Conservation (phyloP, 257 asterid genomes). For the Nicotiana obtusifolia region DNA sequence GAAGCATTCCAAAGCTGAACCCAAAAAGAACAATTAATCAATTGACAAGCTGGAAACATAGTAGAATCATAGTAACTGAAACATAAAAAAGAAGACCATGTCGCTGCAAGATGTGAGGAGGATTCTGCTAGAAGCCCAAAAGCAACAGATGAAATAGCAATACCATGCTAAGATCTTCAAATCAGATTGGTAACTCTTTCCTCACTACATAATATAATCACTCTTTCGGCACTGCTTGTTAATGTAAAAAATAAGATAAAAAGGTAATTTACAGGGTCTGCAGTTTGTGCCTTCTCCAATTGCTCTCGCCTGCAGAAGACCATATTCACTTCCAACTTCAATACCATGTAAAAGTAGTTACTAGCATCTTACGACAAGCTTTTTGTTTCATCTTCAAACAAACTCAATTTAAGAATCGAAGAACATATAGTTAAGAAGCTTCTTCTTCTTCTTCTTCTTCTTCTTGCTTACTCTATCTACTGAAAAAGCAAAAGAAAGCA, state of each 20-base stretch:
- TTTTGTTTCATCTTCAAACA: background rate
- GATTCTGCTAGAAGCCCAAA: background rate
- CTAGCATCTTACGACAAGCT: background rate
- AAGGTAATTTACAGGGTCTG: conserved; percentile 65
- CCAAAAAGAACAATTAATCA: background rate
- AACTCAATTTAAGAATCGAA: background rate
- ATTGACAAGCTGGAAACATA: background rate
- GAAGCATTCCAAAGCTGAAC: conserved; percentile 98
- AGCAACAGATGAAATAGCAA: background rate
- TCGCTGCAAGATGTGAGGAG: background rate
- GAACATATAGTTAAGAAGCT: conserved; percentile 1
- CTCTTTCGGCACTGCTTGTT: background rate
- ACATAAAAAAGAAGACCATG: background rate
- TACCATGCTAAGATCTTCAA: background rate
- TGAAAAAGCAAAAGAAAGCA: background rate
- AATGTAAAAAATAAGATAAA: background rate
- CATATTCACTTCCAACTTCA: conserved; percentile 2
- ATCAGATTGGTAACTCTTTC: background rate
- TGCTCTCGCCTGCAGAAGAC: conserved; percentile 59
- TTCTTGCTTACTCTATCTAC: background rate
- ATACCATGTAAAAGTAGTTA: background rate
- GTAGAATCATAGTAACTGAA: background rate
- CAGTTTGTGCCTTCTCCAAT: conserved; percentile 90
- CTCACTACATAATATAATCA: background rate
- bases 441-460: background rate